A percentile compares a stretch with the other conserved stretches of the same genome.
These are phyloP conservation scores for Ascochyta koolunga DNA, from an alignment of 2,329 filamentous ascomycete species.

Conservation along the genomic window DNA sequence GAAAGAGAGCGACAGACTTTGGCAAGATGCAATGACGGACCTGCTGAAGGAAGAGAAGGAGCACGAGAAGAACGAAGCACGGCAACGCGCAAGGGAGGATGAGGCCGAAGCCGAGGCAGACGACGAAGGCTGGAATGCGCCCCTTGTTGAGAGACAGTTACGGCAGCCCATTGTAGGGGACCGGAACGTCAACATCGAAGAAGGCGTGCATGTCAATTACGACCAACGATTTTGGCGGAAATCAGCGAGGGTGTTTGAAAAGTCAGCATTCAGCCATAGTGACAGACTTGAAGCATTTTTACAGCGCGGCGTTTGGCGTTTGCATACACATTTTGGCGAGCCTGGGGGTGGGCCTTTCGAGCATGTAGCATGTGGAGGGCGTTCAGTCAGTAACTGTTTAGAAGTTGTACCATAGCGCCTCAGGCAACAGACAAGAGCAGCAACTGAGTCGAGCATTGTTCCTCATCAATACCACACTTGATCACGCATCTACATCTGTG, in stretches of 20 bases:
- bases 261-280: not conserved
- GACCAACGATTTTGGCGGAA: constrained; percentile 65
- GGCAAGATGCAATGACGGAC: constrained; percentile 63
- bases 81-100: constrained; percentile 22
- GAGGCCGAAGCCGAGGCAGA: constrained; percentile 24
- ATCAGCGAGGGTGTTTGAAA: constrained; percentile 39
- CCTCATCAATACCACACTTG: not conserved
- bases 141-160: constrained; percentile 26
- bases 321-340: constrained; percentile 25
- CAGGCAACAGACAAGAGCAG: constrained; percentile 2
- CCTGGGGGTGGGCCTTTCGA: constrained; percentile 21
- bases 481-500: not conserved
- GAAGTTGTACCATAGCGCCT: constrained; percentile 28
- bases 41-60: constrained; percentile 51
- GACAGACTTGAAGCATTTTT: constrained; percentile 31
- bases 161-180: constrained; percentile 41
- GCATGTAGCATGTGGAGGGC: constrained; percentile 37
- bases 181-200: constrained; percentile 38
- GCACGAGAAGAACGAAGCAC: constrained; percentile 33
- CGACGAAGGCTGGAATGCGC: constrained; percentile 31
- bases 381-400: constrained; percentile 18
- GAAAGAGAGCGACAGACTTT: constrained; percentile 57
- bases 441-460: constrained; percentile 1
- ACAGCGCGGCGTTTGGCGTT: constrained; percentile 51
- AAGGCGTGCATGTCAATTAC: constrained; percentile 62